Evolutionary conservation across 2,329 filamentous ascomycete genomes (phyloP), one percentile per base, ranked within the genome.

Genomic region (Sarocladiaceae sp.): DNA sequence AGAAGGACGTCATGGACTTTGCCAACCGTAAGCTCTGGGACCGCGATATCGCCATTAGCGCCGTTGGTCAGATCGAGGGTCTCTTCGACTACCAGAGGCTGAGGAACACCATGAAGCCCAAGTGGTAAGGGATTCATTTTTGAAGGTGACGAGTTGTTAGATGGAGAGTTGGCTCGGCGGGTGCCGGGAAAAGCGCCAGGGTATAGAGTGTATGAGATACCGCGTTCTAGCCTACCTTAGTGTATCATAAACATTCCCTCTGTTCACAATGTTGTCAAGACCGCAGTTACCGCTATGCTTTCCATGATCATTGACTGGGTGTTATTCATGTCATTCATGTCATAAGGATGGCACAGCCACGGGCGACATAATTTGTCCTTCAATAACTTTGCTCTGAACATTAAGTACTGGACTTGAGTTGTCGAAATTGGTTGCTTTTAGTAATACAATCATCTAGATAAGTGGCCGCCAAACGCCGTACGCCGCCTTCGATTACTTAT

Each of bases 1-100:
- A 90, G 70, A 94, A 94, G 77, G 88, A 97, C 60, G 88, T 98
- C 53, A 96, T 96, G 87, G 82, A 85, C 59, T 98, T 97, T 64
- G 91, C 91, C 59, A 85, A 87, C 76, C 82, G 82, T 69, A 95
- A 93, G 74, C 74, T 98, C 50, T 98, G 93, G 93, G 93, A 98
- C 72, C 85, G 91, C 70, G 93, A 98, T 65, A 75, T 98, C 58
- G 93, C 93, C 59, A 78, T 98, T 66, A 90, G 83, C 64, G 93
- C 91, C 26, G 87, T 97, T 54, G 93, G 93, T 55, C 83, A 81
- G 71, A 89, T 97, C 61, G 93, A 97, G 78, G 91, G 82, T 63
- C 67, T 84, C 47, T 76, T 85, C 50, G 80, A 91, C 67, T 94
- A 93, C 73, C 75, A 83, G 65, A 74, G 84, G 63, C 76, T 88